Base-by-base conservation (phyloP, 2,329 filamentous ascomycete species). In the Aspergillus sp. region DNA sequence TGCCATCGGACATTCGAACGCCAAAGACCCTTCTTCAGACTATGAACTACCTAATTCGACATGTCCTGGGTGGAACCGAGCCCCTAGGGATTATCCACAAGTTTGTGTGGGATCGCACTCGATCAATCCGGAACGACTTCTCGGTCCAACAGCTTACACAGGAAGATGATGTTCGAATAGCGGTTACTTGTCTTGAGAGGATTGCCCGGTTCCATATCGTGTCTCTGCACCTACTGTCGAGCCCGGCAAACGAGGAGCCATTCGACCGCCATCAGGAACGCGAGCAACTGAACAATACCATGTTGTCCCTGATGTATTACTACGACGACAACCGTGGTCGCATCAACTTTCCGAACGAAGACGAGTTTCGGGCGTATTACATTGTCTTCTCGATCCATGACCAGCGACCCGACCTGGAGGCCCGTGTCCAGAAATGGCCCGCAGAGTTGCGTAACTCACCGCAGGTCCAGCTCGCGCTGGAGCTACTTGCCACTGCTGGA, bases 81-180 rank as follows among this genome's bases (percentile, higher is more conserved):
- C 69, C 73, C 30, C 70, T 83, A 47, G 76, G 72, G 1, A 65
- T 75, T n/a, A 76, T 84, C 11, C 81, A 86, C 60, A 79, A 80
- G 54, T 87, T 85, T 65, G 77, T 86, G 22, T 87, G 84, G 84
- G 83, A 86, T 63, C 77, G 84, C 16, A 85, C 83, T 32, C 77
- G 84, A 44, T 83, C 82, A 4, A 80, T 87, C 52, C 79, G 84
- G 38, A 86, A 86, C 61, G 84, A 87, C 63, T 82, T 86, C 47
- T 82, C 82, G 2, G 84, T 85, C 17, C 82, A 85, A 64, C 79
- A 82, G 60, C 70, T 85, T 52, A 79, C 78, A 7, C 80, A 79
- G 55, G 66, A 72, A n/a, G 71, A 75, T n/a, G 79, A 85, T 61
- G 75, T 86, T 33, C 68, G 72, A 44, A 76, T 80, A 17, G 80